Percentiles rank a stretch among this genome's conserved stretches.
Evolutionary conservation across 345 rosid genomes (phyloP).

Genomic region (Microcos paniculata): DNA sequence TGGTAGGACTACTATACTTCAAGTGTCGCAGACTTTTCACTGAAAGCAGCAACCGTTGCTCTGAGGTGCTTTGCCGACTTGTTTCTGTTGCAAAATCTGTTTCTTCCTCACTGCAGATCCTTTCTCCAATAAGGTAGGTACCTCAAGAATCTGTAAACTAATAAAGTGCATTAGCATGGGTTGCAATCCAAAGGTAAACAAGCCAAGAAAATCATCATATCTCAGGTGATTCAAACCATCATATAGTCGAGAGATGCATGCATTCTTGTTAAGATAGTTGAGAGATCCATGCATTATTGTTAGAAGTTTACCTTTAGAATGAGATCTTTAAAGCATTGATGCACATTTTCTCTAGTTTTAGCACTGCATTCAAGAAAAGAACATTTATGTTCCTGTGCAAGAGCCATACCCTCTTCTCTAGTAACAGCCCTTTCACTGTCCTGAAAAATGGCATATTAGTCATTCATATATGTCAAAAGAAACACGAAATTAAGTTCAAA

Average conservation of each 20-base stretch:
- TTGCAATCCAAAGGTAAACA: not conserved
- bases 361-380: slow-evolving; percentile 87
- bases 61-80: slow-evolving; percentile 28
- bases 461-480: not conserved
- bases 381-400: slow-evolving; percentile 69
- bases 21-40: not conserved
- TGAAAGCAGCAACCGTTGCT: slow-evolving; percentile 54
- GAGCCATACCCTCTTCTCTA: slow-evolving; percentile 81
- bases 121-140: slow-evolving; percentile 69
- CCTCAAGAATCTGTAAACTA: slow-evolving; percentile 61
- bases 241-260: not conserved
- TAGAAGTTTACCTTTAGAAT: slow-evolving; percentile 50
- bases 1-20: not conserved
- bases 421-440: slow-evolving; percentile 79
- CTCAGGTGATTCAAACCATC: not conserved
- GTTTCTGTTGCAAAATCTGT: slow-evolving; percentile 46
- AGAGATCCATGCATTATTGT: not conserved
- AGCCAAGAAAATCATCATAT: not conserved
- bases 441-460: slow-evolving; percentile 32
- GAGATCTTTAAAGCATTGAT: slow-evolving; percentile 73
- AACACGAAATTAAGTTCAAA: not conserved
- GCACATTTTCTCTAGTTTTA: slow-evolving; percentile 64
- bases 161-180: slow-evolving; percentile 1
- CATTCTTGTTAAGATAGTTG: not conserved
- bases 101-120: slow-evolving; percentile 67